A percentile compares a stretch with the other conserved stretches of the same genome.
These are phyloP conservation scores for Pseudevernia furfuracea DNA, from an alignment of 495 filamentous ascomycete species.

Conservation along the genomic window DNA sequence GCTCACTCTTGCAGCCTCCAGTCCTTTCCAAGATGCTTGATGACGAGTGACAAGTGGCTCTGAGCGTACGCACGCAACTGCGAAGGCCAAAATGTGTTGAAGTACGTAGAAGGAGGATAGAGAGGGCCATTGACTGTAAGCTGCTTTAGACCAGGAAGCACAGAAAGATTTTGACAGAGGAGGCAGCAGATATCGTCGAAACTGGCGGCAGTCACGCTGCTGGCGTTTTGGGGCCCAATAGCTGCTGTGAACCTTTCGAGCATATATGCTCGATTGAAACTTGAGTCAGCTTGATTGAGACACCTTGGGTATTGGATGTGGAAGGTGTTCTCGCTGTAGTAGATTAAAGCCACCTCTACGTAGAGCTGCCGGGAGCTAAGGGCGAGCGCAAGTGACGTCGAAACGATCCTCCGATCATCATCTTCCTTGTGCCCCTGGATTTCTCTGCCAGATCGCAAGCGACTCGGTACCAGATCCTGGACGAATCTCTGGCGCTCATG, in stretches of 20 bases:
- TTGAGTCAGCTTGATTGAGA: no score
- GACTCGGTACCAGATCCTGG: neutral
- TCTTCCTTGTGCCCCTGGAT: neutral
- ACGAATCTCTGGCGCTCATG: neutral
- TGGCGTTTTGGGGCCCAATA: neutral
- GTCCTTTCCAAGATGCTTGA: neutral
- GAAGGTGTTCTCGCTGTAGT: conserved; percentile 3
- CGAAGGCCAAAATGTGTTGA: neutral
- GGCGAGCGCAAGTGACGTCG: neutral
- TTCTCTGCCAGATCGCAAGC: neutral
- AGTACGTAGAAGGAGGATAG: neutral
- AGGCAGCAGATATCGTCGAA: no score
- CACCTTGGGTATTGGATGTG: neutral
- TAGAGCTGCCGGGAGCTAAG: conserved; percentile 10
- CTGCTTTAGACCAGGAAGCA: neutral
- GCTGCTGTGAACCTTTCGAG: neutral
- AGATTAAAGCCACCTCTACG: conserved; percentile 6
- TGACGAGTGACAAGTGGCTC: neutral
- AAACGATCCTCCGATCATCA: neutral
- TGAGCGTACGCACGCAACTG: neutral
- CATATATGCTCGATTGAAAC: no score
- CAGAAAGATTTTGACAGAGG: neutral
- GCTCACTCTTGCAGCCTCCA: no score
- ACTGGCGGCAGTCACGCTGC: neutral
- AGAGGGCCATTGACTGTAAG: neutral